Conservation (phyloP, 2,329 filamentous ascomycete genomes). For the Metarhizium anisopliae region DNA sequence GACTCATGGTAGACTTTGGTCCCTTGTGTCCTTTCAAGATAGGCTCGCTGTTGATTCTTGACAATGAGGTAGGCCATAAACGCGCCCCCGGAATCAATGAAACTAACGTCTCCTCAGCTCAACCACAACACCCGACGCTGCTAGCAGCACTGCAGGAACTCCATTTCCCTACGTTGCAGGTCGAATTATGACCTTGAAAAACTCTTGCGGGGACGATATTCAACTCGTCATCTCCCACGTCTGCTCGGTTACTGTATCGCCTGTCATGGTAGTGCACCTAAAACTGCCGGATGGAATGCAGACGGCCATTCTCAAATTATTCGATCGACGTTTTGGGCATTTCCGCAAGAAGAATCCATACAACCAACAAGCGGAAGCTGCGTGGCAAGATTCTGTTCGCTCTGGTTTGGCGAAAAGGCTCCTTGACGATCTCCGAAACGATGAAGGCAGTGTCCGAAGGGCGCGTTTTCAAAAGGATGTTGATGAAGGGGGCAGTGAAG, state of each 20-base stretch:
- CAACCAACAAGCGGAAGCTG: slow-evolving; percentile 4
- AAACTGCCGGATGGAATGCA: not conserved
- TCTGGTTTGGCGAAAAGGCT: slow-evolving; percentile 6
- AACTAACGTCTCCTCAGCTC: slow-evolving; percentile 1
- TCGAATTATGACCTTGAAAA: slow-evolving; percentile 4
- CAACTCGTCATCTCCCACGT: slow-evolving; percentile 6
- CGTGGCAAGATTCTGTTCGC: slow-evolving; percentile 7
- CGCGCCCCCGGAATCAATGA: not conserved
- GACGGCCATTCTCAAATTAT: slow-evolving; percentile 8
- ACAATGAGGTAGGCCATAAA: slow-evolving; percentile 1
- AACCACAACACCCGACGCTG: not conserved
- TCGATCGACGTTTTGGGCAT: slow-evolving; percentile 7
- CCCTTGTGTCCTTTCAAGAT: not conserved
- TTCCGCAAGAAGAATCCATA: slow-evolving; percentile 3
- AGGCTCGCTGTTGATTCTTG: not conserved
- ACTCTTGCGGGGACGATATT: not conserved
- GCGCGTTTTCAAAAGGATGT: slow-evolving; percentile 1
- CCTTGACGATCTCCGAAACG: slow-evolving; percentile 2
- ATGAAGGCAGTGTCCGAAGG: not conserved
- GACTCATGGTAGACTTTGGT: not conserved
- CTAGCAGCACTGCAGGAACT: slow-evolving; percentile 4
- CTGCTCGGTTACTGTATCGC: slow-evolving; percentile 3
- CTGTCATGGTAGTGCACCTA: slow-evolving; percentile 7
- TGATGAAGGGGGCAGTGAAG: not conserved
- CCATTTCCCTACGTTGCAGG: slow-evolving; percentile 5